Evolutionary conservation across 352 stramenopile genomes (phyloP).

Genomic region (Globisporangium mamillatum): DNA sequence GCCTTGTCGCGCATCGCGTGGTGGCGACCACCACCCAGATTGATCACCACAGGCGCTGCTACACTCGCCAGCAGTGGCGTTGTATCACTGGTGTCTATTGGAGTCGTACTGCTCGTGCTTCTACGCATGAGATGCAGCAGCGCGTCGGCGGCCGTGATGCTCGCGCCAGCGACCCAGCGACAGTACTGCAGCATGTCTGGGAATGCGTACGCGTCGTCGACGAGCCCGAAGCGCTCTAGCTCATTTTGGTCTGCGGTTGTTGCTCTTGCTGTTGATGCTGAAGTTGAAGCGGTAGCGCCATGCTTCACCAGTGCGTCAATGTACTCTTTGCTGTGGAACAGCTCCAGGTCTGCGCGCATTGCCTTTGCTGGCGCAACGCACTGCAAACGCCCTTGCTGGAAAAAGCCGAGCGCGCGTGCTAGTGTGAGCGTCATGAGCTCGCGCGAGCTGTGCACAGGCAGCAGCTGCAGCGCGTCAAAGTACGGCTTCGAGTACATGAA

Average conservation of each 20-base stretch:
- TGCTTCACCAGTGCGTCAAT: slow-evolving; percentile 24
- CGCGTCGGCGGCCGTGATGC: slow-evolving; percentile 52
- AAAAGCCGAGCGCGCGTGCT: slow-evolving; percentile 22
- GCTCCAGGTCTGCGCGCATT: slow-evolving; percentile 25
- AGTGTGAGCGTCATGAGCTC: slow-evolving; percentile 48
- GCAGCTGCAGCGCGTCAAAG: slow-evolving; percentile 24
- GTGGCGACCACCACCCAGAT: slow-evolving; percentile 60
- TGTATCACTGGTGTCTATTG: no score
- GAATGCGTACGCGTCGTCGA: slow-evolving; percentile 63
- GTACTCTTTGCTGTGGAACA: slow-evolving; percentile 41
- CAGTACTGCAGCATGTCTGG: slow-evolving; percentile 61
- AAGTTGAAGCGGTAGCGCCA: neutral
- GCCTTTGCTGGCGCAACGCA: slow-evolving; percentile 33
- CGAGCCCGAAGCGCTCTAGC: slow-evolving; percentile 42
- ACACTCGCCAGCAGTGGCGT: no score
- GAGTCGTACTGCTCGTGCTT: neutral
- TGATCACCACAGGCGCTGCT: slow-evolving; percentile 29
- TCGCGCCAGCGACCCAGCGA: slow-evolving; percentile 46
- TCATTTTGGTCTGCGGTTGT: slow-evolving; percentile 3
- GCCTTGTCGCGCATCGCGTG: slow-evolving; percentile 53
- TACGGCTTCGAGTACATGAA: slow-evolving; percentile 22
- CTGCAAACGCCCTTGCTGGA: slow-evolving; percentile 23
- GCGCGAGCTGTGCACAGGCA: slow-evolving; percentile 36
- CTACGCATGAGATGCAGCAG: slow-evolving; percentile 32
- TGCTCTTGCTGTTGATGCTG: neutral